Evolutionary conservation across 2,329 filamentous ascomycete species (phyloP).

Genomic region (Endothia cerciana): DNA sequence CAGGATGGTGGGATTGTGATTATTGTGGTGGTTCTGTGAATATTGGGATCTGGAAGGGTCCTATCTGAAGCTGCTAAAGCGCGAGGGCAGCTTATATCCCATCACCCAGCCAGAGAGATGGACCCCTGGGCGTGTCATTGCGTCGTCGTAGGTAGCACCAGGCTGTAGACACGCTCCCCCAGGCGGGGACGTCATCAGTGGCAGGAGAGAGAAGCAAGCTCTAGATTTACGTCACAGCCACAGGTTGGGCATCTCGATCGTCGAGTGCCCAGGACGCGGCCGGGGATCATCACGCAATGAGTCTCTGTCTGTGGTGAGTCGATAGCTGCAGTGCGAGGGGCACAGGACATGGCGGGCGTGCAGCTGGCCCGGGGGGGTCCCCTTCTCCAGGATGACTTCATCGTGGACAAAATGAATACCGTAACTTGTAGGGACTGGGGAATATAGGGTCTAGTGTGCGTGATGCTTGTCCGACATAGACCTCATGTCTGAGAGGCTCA

Average conservation of each 20-base stretch:
- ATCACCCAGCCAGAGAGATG: conserved; percentile 4
- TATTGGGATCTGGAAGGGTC: not conserved
- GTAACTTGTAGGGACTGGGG: not conserved
- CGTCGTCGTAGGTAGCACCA: conserved; percentile 9
- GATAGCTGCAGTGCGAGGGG: conserved; percentile 15
- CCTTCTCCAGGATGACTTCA: conserved; percentile 30
- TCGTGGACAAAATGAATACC: conserved; percentile 11
- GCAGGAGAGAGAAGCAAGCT: not conserved
- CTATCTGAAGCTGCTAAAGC: conserved; percentile 15
- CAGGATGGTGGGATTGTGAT: not conserved
- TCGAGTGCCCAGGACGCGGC: not conserved
- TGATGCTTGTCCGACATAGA: conserved; percentile 19
- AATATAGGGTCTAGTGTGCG: conserved; percentile 9
- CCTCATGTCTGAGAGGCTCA: not conserved
- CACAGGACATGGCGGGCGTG: conserved; percentile 16
- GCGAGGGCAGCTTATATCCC: conserved; percentile 30
- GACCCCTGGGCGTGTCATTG: conserved; percentile 19
- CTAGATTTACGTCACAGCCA: conserved; percentile 30
- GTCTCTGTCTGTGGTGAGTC: not conserved
- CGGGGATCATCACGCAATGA: conserved; percentile 20
- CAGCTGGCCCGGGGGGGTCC: conserved; percentile 10
- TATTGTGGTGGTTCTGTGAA: conserved; percentile 3
- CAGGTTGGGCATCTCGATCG: conserved; percentile 28
- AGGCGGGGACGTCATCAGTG: conserved; percentile 28
- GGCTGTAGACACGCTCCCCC: conserved; percentile 17